Conservation (phyloP, 1,284 basidiomycete genomes). For the Sparassis latifolia region DNA sequence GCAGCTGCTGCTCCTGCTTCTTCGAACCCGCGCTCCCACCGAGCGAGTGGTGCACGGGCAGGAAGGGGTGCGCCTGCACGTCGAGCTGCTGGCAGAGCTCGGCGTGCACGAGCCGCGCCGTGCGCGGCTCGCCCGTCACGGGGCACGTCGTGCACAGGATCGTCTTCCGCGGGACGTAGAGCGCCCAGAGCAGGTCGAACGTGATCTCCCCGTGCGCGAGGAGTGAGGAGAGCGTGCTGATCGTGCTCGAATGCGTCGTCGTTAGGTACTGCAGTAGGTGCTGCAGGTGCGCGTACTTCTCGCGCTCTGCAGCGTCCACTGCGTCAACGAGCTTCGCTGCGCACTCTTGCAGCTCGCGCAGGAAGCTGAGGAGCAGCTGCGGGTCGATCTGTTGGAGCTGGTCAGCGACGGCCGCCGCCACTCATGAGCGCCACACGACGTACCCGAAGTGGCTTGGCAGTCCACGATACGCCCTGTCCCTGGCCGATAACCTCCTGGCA, state of each 20-base stretch:
- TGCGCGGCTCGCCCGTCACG: conserved; percentile 44
- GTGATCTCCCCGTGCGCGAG: conserved; percentile 49
- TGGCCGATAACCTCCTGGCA: conserved; percentile 48
- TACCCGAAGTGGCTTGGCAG: conserved; percentile 47
- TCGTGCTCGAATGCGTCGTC: conserved; percentile 39
- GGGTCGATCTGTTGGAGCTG: conserved; percentile 38
- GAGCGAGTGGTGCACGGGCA: conserved; percentile 19
- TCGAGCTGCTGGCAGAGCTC: conserved; percentile 24
- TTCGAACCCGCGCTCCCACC: conserved; percentile 11
- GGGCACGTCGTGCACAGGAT: conserved; percentile 45
- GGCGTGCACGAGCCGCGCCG: conserved; percentile 39
- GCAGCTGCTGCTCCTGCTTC: conserved; percentile 18
- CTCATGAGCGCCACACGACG: conserved; percentile 11
- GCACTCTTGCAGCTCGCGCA: conserved; percentile 39
- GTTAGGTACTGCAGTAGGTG: conserved; percentile 43
- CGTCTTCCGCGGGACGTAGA: conserved; percentile 45
- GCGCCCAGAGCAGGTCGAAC: conserved; percentile 49
- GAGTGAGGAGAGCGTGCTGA: conserved; percentile 40
- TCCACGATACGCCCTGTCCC: conserved; percentile 54
- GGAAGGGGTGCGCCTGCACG: conserved; percentile 12
- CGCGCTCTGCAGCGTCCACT: conserved; percentile 28
- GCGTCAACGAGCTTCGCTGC: conserved; percentile 30
- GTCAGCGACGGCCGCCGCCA: not conserved
- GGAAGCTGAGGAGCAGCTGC: conserved; percentile 46
- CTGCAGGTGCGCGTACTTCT: conserved; percentile 33